These are phyloP conservation scores for Penicillium sp. DNA, from an alignment of 2,329 filamentous ascomycete species.

Conservation along the genomic window DNA sequence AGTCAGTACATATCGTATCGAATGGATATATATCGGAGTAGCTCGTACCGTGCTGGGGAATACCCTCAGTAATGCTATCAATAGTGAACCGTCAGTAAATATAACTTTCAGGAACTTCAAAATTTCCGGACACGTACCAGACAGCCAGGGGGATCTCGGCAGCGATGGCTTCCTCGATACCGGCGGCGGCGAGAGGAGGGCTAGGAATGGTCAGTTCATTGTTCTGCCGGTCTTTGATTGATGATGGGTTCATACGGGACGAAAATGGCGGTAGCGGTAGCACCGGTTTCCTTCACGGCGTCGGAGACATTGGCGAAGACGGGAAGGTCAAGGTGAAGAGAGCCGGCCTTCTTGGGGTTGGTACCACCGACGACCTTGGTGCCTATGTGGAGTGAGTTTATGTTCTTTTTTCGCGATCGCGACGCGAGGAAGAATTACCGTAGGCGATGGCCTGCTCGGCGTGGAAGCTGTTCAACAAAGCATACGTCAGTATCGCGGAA, in stretches of 20 bases:
- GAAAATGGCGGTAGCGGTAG: constrained; percentile 91
- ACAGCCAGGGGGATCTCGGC: constrained; percentile 94
- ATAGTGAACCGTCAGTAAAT: constrained; percentile 11
- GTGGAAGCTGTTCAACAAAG: constrained; percentile 70
- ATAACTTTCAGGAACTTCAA: constrained; percentile 6
- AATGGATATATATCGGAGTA: constrained; percentile 12
- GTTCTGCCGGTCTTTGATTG: background rate
- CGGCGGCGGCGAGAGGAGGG: constrained; percentile 83
- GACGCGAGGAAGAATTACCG: constrained; percentile 58
- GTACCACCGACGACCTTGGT: constrained; percentile 98
- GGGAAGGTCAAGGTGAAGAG: constrained; percentile 82
- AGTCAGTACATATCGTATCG: constrained; percentile 18
- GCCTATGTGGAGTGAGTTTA: constrained; percentile 54
- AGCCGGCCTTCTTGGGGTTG: constrained; percentile 97
- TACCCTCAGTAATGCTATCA: constrained; percentile 83
- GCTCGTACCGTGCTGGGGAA: constrained; percentile 86
- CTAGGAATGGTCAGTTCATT: constrained; percentile 49
- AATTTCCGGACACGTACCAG: constrained; percentile 54
- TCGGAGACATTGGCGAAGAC: constrained; percentile 90
- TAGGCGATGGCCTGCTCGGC: constrained; percentile 98
- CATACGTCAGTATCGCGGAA: constrained; percentile 22
- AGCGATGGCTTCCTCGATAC: constrained; percentile 93
- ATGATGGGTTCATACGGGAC: constrained; percentile 67
- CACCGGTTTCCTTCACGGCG: constrained; percentile 84
- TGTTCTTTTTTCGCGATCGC: constrained; percentile 13